Base-by-base conservation (phyloP, 495 filamentous ascomycete species). In the Aspergillus nanangensis region DNA sequence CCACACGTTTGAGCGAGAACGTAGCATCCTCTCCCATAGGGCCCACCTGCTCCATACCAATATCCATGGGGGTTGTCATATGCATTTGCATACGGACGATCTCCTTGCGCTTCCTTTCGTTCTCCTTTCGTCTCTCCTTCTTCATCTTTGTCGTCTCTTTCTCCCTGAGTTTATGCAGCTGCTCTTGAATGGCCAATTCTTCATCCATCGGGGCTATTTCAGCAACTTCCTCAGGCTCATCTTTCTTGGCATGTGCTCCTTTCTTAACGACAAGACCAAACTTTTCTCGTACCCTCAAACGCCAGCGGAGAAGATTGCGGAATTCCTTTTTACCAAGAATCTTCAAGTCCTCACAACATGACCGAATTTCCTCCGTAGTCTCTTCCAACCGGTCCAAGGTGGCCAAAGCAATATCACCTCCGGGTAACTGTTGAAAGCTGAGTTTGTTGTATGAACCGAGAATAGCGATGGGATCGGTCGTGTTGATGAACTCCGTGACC, bases 261-360 rank as follows among this genome's bases (percentile, higher is more conserved):
- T 76, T 76, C 68, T 95, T 96, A 8, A 82, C 72, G 0, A 81
- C 75, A 42, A 97, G 81, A 3, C 92, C 93, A 57, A 98, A 96
- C 62, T 88, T 83, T 56, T 96, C 94, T 9, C 94, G 80, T 4
- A 93, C 86, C 55, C 83, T 90, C 36, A 97, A 60, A 48, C 93
- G 80, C 94, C 94, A 99, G 70, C 82, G 86, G 2, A 99, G 74
- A n/a, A 99, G 66, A 44, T 85, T 78, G 41, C 91, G 88, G 72
- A 99, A 99, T 31, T 99, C 93, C 59, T 94, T 95, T 37, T 90
- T 80, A 18, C 93, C 93, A 2, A 99, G 71, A 8, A 97, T 83
- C 58, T 89, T 91, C 38, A 99, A 66, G 76, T 99, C 93, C 24
- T 74, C 71, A 62, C 92, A 96, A 67, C 88, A 96, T 23, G 77